Conservation (phyloP, 768 basidiomycete genomes). For the Xerocomellus intermedius region DNA sequence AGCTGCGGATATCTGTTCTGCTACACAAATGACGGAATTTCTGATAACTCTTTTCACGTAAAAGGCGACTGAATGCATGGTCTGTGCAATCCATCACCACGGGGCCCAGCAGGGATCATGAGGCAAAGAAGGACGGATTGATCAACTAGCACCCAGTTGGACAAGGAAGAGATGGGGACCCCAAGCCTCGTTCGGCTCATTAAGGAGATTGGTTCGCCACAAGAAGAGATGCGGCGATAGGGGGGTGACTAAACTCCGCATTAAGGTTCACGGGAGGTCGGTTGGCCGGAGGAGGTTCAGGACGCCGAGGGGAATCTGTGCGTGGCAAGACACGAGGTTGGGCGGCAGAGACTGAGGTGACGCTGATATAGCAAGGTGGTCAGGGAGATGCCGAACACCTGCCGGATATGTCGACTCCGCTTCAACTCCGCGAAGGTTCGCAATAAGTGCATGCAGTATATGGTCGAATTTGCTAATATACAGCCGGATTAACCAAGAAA, state of each 20-base stretch:
- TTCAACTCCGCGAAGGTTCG: slow-evolving; percentile 26
- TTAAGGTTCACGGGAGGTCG: slow-evolving; percentile 6
- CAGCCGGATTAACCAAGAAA: slow-evolving; percentile 23
- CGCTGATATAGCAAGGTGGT: background rate
- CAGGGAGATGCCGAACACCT: slow-evolving; percentile 10
- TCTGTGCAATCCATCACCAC: background rate
- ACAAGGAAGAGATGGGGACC: too few relatives aligned
- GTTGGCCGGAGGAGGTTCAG: background rate
- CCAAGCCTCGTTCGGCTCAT: background rate
- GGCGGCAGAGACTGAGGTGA: slow-evolving; percentile 3
- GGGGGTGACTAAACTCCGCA: background rate
- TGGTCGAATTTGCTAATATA: slow-evolving; percentile 13
- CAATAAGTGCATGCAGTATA: background rate
- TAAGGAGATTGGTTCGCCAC: background rate
- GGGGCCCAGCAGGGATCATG: background rate
- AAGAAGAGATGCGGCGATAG: background rate
- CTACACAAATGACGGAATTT: background rate
- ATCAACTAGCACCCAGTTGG: too few relatives aligned
- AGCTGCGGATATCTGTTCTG: background rate
- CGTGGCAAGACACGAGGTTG: slow-evolving; percentile 16
- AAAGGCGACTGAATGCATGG: background rate
- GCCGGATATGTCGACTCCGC: slow-evolving; percentile 5
- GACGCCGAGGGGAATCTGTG: slow-evolving; percentile 8
- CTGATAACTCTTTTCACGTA: background rate
- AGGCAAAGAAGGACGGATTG: background rate